Evolutionary conservation across 2,329 filamentous ascomycete species (phyloP).

Genomic region (Penicillium sp.): DNA sequence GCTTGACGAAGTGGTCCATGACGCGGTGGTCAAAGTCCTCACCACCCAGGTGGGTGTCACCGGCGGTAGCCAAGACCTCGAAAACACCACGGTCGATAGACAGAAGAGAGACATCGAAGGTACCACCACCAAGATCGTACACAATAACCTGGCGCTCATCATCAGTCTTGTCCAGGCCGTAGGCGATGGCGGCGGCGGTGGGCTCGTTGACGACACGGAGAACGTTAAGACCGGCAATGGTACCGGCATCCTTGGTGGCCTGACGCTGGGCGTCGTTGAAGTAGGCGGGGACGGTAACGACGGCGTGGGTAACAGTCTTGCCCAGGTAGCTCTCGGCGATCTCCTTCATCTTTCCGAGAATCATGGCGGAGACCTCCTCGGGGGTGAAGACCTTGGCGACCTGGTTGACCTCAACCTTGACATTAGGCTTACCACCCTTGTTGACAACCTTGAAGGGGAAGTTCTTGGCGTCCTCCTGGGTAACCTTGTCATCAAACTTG

Average conservation of each 20-base stretch:
- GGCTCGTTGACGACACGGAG: conserved; percentile 97
- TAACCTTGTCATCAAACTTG: conserved; percentile 79
- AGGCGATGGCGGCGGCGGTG: conserved; percentile 91
- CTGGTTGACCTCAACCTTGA: conserved; percentile 66
- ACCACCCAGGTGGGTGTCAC: conserved; percentile 97
- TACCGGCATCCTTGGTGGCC: conserved; percentile 92
- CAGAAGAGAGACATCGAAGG: conserved; percentile 90
- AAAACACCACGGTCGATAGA: conserved; percentile 92
- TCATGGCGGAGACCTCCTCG: conserved; percentile 68
- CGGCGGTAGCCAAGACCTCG: conserved; percentile 89
- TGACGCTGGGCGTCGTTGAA: conserved; percentile 99
- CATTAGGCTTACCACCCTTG: conserved; percentile 86
- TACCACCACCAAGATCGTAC: conserved; percentile 92
- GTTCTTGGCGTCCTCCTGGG: conserved; percentile 94
- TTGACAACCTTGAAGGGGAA: conserved; percentile 94
- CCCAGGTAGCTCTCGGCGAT: conserved; percentile 64
- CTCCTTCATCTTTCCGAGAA: conserved; percentile 68
- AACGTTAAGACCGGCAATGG: conserved; percentile 89
- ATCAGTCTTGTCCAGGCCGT: conserved; percentile 84
- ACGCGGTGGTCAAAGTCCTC: conserved; percentile 98
- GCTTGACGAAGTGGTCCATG: conserved; percentile 94
- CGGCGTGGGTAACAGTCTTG: conserved; percentile 62
- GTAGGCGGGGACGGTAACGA: conserved; percentile 94
- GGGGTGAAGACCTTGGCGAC: conserved; percentile 64
- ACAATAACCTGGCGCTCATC: conserved; percentile 87